These are phyloP conservation scores for Fomitiporia mediterranea DNA, from an alignment of 1,284 basidiomycete species.

Conservation along the genomic window DNA sequence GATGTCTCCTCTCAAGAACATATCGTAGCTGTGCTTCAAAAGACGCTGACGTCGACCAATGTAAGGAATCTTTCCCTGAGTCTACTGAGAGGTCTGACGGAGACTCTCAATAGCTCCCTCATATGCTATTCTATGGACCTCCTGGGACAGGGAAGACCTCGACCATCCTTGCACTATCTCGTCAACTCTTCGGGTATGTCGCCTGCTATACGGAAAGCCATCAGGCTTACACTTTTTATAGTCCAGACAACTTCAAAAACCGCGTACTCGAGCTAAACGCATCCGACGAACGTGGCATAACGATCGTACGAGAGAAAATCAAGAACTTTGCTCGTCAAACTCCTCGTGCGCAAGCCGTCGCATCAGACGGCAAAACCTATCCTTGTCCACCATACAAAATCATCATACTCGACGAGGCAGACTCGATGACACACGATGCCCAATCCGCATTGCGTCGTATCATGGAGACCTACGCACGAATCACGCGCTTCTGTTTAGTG, in stretches of 20 bases:
- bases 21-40: slow-evolving; percentile 87
- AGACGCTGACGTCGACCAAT: slow-evolving; percentile 90
- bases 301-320: slow-evolving; percentile 96
- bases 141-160: slow-evolving; percentile 99
- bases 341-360: slow-evolving; percentile 69
- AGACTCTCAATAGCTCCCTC: slow-evolving; percentile 71
- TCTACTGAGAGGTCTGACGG: slow-evolving; percentile 10
- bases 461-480: slow-evolving; percentile 97
- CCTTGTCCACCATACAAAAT: slow-evolving; percentile 99
- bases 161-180: slow-evolving; percentile 91
- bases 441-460: slow-evolving; percentile 94
- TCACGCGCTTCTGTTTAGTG: slow-evolving; percentile 96
- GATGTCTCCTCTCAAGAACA: slow-evolving; percentile 98
- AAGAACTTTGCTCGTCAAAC: slow-evolving; percentile 98
- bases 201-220: neutral
- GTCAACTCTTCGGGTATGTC: slow-evolving; percentile 90
- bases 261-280: slow-evolving; percentile 98
- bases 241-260: slow-evolving; percentile 91
- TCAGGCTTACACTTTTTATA: slow-evolving; percentile 30
- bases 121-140: slow-evolving; percentile 99
- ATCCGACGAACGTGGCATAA: slow-evolving; percentile 97
- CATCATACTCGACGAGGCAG: slow-evolving; percentile 98
- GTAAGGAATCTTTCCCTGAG: slow-evolving; percentile 37
- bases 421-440: slow-evolving; percentile 99
- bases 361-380: slow-evolving; percentile 81